Evolutionary conservation across 768 basidiomycete genomes (phyloP), one percentile per base, ranked within the genome.

Genomic region (Agrocybe praecox): DNA sequence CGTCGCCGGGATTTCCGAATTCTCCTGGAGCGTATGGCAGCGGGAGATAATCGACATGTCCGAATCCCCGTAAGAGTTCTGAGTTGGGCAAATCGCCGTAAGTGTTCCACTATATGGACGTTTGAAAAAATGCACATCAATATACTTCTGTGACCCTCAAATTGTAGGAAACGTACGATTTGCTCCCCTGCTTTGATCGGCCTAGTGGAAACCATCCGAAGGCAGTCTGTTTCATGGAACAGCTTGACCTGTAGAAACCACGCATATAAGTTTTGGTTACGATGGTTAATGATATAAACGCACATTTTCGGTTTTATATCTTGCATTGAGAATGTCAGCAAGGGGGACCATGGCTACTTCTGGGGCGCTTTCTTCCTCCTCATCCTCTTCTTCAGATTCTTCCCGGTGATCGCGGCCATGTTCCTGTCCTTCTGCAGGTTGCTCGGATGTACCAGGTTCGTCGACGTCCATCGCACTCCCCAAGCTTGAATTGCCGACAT

Each of bases 311-410:
- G 82, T 82, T 8, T 84, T 88, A 69, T 85, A 92, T 52, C 87
- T 83, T 11, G 96, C 97, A 65, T 99, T 99, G 48, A 99, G 76
- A 76, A 98, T 86, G 72, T 99, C 97, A 2, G 97, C 97, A 76
- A 98, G 86, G 0, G 96, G 96, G 4, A 98, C 90, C 94, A 98
- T 95, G 2, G 90, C 86, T 10, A 92, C 85, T 59, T 90, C 85
- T 10, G 80, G 67, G 62, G 67, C 72, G 64, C 74, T 74, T 2
- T 70, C 71, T 19, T 79, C 81, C 2, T 76, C 76, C 5, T 64
- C 65, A 1, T 70, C 76, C 18, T 73, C 75, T 19, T 70, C 71
- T n/a, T 72, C 76, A 44, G 62, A 36, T 72, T 75, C 47, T 74
- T 63, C 46, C 71, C 69, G 34, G 32, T 40, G 52, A 15, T 68